phyloP scores from a whole-genome alignment of 1,284 basidiomycete genomes.

The Cystobasidium slooffiae region DNA sequence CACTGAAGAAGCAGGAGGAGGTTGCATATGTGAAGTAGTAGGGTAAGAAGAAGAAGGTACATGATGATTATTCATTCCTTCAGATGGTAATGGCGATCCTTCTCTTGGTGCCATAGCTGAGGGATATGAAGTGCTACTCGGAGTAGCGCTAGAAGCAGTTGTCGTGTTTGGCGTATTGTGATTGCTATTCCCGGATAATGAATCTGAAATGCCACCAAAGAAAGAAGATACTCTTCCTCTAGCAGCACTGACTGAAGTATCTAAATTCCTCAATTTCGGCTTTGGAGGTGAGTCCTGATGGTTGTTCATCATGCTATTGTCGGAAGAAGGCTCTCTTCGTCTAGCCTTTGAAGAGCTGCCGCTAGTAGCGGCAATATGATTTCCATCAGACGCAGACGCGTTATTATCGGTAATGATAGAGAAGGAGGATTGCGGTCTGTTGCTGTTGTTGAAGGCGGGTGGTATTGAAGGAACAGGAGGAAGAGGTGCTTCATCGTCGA shows the following conservation, averaged over 20 bases:
- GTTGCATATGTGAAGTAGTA: constrained; percentile 20
- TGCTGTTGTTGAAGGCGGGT: too few species aligned
- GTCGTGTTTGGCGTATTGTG: background rate
- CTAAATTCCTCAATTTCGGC: constrained; percentile 19
- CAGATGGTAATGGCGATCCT: background rate
- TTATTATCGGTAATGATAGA: background rate
- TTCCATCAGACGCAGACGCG: too few species aligned
- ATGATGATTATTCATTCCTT: background rate
- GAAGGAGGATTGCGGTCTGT: background rate
- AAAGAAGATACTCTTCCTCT: constrained; percentile 16
- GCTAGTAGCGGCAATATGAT: background rate
- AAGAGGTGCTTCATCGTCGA: background rate
- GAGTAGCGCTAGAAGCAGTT: background rate
- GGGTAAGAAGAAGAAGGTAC: constrained; percentile 12
- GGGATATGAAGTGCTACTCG: background rate
- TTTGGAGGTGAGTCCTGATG: background rate
- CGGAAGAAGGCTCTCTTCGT: background rate
- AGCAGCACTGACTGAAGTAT: constrained; percentile 2
- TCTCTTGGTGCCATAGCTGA: background rate
- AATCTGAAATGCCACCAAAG: constrained; percentile 23
- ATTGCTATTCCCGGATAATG: background rate
- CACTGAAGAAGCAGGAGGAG: background rate
- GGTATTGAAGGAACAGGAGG: background rate
- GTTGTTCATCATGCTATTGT: background rate
- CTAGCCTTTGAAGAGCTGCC: background rate